A percentile compares a stretch with the other conserved stretches of the same genome.
Conservation (phyloP, 108 stramenopile genomes). For the Licmophora abbreviata region DNA sequence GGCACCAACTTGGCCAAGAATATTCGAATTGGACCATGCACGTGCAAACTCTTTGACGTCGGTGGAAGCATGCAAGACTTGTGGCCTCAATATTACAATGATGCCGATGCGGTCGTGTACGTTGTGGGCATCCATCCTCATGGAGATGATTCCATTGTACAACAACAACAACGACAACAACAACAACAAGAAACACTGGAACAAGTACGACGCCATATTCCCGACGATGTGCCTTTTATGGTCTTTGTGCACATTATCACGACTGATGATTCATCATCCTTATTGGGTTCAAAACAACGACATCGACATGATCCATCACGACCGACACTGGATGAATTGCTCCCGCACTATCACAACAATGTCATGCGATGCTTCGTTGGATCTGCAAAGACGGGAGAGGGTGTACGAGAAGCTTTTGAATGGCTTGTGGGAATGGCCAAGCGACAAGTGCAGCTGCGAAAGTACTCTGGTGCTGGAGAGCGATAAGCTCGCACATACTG, state of each 20-base stretch:
- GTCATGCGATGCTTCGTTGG: conserved; percentile 48
- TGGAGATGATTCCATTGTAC: neutral
- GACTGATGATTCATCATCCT: neutral
- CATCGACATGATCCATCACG: no score
- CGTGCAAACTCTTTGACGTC: conserved; percentile 62
- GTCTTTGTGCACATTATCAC: conserved; percentile 29
- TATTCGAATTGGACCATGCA: conserved; percentile 47
- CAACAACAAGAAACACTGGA: conserved; percentile 33
- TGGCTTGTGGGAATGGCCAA: conserved; percentile 51
- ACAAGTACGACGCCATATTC: conserved; percentile 23
- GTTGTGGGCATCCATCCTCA: conserved; percentile 20
- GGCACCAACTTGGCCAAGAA: conserved; percentile 74
- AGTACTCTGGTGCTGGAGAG: neutral
- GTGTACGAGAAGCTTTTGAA: conserved; percentile 67
- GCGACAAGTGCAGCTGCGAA: neutral
- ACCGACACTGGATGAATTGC: no score
- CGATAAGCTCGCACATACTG: no score
- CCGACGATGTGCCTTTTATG: conserved; percentile 46
- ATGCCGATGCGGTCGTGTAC: conserved; percentile 70
- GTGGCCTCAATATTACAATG: conserved; percentile 76
- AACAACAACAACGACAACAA: conserved; percentile 13
- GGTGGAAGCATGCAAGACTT: conserved; percentile 71
- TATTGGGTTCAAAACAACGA: no score
- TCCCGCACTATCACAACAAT: no score
- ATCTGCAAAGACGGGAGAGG: conserved; percentile 69